phyloP scores from a whole-genome alignment of 1,284 basidiomycete genomes.

The Ustilago shanxiensis region DNA sequence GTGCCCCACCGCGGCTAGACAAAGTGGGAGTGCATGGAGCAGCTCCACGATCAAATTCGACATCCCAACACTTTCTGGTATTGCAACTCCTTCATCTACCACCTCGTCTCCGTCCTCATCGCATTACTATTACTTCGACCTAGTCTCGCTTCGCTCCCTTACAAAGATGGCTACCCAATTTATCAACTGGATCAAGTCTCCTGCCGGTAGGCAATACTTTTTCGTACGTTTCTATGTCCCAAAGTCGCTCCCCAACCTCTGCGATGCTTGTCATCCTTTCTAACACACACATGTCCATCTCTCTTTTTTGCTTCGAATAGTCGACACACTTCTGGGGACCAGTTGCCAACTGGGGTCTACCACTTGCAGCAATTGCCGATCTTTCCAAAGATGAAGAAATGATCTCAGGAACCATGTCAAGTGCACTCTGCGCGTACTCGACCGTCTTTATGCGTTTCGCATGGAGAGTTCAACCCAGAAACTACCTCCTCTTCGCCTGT shows the following conservation, averaged over 20 bases:
- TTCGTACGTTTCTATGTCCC: constrained; percentile 53
- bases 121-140: neutral
- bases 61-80: neutral
- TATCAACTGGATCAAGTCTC: constrained; percentile 64
- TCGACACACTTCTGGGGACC: constrained; percentile 70
- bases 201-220: constrained; percentile 68
- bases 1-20: constrained; percentile 5
- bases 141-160: too few relatives aligned
- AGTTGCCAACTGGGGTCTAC: constrained; percentile 69
- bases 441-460: constrained; percentile 69
- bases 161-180: constrained; percentile 62
- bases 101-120: neutral
- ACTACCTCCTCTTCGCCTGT: constrained; percentile 68
- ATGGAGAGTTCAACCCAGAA: constrained; percentile 67
- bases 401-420: constrained; percentile 67
- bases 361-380: constrained; percentile 67
- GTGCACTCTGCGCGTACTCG: constrained; percentile 64
- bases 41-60: constrained; percentile 1
- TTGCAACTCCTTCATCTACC: neutral
- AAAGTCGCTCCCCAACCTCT: neutral
- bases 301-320: constrained; percentile 8
- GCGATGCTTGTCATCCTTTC: too few relatives aligned
- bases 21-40: too few relatives aligned
- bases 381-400: constrained; percentile 67
- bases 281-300: neutral